Conservation (phyloP, 2,329 filamentous ascomycete genomes). For the Trichoderma sp. region DNA sequence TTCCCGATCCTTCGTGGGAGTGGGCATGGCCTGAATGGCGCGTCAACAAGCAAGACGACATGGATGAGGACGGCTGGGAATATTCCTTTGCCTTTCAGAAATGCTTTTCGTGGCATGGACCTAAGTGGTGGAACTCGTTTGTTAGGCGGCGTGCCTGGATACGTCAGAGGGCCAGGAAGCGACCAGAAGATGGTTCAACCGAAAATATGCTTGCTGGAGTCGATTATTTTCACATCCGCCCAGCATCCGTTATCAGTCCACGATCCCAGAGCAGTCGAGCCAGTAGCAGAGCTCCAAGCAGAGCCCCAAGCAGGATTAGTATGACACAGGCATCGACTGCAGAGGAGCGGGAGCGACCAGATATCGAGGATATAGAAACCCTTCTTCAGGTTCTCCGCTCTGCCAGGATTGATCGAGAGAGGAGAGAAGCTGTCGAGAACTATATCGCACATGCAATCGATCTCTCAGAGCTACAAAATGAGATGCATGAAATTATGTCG, state of each 20-base stretch:
- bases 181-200: conserved; percentile 42
- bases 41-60: conserved; percentile 69
- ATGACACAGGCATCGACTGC: conserved; percentile 39
- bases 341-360: conserved; percentile 58
- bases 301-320: conserved; percentile 40
- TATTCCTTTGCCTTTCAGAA: conserved; percentile 87
- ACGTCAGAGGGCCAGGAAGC: conserved; percentile 70
- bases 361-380: conserved; percentile 64
- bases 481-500: conserved; percentile 84
- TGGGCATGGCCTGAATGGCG: conserved; percentile 75
- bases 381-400: conserved; percentile 68
- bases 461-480: conserved; percentile 69
- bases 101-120: conserved; percentile 81
- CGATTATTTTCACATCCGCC: conserved; percentile 78
- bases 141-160: conserved; percentile 90
- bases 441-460: conserved; percentile 82
- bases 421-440: conserved; percentile 77
- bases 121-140: conserved; percentile 92
- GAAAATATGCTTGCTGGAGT: conserved; percentile 66
- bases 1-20: conserved; percentile 93
- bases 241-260: conserved; percentile 46
- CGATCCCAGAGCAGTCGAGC: conserved; percentile 37
- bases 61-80: conserved; percentile 90
- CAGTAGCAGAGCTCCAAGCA: conserved; percentile 36
- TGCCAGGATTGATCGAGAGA: conserved; percentile 85